Conservation (phyloP, 257 asterid species). For the Handroanthus guayacan region DNA sequence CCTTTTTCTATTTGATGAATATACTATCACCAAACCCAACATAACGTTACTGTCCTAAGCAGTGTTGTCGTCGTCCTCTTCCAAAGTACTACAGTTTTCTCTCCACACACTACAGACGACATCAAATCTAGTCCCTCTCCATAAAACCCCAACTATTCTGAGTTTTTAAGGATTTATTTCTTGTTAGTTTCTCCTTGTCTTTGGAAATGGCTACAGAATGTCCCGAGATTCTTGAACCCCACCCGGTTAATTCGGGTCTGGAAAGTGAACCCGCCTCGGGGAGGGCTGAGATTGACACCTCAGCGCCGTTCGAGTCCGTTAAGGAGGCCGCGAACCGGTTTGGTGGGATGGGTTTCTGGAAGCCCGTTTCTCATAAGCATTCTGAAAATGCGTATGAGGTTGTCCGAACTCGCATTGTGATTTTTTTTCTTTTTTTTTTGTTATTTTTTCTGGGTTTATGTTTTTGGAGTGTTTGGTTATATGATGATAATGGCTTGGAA, state of each 20-base stretch:
- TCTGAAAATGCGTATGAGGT: slow-evolving; percentile 48
- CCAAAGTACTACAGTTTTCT: not conserved
- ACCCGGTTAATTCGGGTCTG: slow-evolving; percentile 29
- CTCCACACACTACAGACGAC: slow-evolving; percentile 12
- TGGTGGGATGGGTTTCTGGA: slow-evolving; percentile 97
- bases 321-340: slow-evolving; percentile 88
- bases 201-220: slow-evolving; percentile 37
- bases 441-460: slow-evolving; percentile 20
- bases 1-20: not conserved
- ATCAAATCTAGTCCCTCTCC: slow-evolving; percentile 1
- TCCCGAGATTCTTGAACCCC: slow-evolving; percentile 35
- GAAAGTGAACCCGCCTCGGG: slow-evolving; percentile 26
- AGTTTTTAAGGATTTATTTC: not conserved
- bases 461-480: not conserved
- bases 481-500: not conserved
- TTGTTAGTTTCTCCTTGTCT: slow-evolving; percentile 30
- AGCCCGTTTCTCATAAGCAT: slow-evolving; percentile 62
- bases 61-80: not conserved
- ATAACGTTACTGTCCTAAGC: slow-evolving; percentile 42
- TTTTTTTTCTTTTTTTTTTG: not conserved
- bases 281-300: slow-evolving; percentile 86
- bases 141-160: not conserved
- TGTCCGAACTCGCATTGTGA: slow-evolving; percentile 18
- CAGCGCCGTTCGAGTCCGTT: slow-evolving; percentile 93
- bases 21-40: slow-evolving; percentile 32